Evolutionary conservation across 331 rosid species (phyloP).

Genomic region (Spiraea crenata): DNA sequence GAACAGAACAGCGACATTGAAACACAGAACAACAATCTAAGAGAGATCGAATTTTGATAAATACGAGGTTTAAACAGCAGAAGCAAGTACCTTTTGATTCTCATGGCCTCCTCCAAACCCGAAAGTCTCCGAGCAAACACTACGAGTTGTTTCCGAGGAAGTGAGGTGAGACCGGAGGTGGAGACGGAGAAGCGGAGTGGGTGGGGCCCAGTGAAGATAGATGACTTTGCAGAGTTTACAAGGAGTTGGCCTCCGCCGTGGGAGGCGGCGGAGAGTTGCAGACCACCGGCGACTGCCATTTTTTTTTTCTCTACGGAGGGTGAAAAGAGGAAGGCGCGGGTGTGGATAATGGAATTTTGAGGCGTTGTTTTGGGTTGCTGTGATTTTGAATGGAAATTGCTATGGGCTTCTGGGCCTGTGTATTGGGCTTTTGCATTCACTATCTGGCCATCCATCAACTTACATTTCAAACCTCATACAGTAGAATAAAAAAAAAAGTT

Average conservation of each 20-base stretch:
- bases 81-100: constrained; percentile 54
- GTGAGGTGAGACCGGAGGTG: constrained; percentile 19
- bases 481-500: no score
- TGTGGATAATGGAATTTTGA: constrained; percentile 24
- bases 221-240: constrained; percentile 30
- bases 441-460: no score
- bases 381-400: not conserved
- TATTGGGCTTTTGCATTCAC: not conserved
- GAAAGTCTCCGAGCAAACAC: constrained; percentile 52
- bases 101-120: constrained; percentile 80
- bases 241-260: constrained; percentile 47
- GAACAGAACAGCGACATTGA: not conserved
- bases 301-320: not conserved
- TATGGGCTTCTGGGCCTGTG: not conserved
- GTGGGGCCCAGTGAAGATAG: constrained; percentile 33
- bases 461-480: no score
- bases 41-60: not conserved
- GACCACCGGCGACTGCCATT: constrained; percentile 65
- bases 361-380: constrained; percentile 4
- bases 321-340: not conserved
- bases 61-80: not conserved
- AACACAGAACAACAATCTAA: not conserved
- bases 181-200: constrained; percentile 37
- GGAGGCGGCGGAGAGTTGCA: constrained; percentile 35
- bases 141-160: constrained; percentile 37